Evolutionary conservation across 169 alveolate genomes (phyloP).

Genomic region (Blepharisma undulans): DNA sequence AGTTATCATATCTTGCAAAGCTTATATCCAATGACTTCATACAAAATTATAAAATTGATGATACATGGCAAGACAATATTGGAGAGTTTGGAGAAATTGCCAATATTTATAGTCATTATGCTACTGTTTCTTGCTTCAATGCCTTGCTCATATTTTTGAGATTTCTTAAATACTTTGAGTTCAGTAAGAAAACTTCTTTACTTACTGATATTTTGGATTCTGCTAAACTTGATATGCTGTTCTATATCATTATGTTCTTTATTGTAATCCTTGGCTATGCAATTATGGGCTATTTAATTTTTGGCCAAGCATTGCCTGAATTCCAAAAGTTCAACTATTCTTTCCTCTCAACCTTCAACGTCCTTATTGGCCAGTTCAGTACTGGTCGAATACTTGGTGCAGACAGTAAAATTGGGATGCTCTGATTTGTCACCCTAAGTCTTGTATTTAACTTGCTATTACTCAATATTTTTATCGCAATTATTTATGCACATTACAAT

Average conservation of each 20-base stretch:
- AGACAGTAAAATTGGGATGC: slow-evolving; percentile 15
- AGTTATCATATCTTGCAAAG: not conserved
- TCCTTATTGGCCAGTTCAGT: slow-evolving; percentile 38
- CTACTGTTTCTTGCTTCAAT: not conserved
- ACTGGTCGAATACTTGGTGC: not conserved
- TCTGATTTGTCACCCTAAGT: slow-evolving; percentile 42
- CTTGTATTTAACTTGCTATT: slow-evolving; percentile 43
- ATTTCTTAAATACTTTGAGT: not conserved
- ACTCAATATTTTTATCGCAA: slow-evolving; percentile 44
- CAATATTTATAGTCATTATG: too few relatives aligned
- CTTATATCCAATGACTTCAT: not conserved
- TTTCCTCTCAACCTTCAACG: slow-evolving; percentile 19
- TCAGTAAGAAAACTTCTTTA: slow-evolving; percentile 10
- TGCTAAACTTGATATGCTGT: slow-evolving; percentile 45
- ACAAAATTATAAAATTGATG: not conserved
- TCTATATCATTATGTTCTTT: slow-evolving; percentile 40
- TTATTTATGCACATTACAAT: slow-evolving; percentile 38
- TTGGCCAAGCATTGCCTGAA: slow-evolving; percentile 23
- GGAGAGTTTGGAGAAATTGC: not conserved
- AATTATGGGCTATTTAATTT: slow-evolving; percentile 42
- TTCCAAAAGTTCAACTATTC: not conserved
- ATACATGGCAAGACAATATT: not conserved
- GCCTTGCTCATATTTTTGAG: not conserved
- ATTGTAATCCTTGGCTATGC: slow-evolving; percentile 37
- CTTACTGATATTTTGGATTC: slow-evolving; percentile 42